Base-by-base conservation (phyloP, 2,329 filamentous ascomycete species). In the Paraconiothyrium sp. region DNA sequence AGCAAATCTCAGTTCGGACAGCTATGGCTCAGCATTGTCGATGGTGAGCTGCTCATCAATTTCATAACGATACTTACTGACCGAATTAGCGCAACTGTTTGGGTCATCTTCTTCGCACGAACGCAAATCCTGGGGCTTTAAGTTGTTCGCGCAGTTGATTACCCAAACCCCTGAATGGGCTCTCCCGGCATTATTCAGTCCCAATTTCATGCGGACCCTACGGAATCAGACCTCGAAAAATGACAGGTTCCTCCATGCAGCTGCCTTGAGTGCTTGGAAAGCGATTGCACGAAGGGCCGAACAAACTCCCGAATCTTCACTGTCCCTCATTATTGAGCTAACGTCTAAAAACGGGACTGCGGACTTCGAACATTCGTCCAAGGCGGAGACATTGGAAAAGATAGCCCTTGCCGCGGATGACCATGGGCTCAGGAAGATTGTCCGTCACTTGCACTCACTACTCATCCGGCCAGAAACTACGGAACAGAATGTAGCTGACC, bases 81-180 rank as follows among this genome's bases (percentile, higher is more conserved):
- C 32, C 43, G 8, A 16, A 16, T 0, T 65, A 94, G 92, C 94
- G 74, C 90, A 91, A 9, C 84, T 97, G 3, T 97, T 98, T 75
- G 90, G 92, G 6, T 88, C 90, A 59, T 88, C 86, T 11, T 90
- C 94, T 8, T 96, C 93, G 1, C 89, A 94, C 47, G 92, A 94
- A 69, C 91, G 96, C 59, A 98, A 97, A 78, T 93, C 92, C 72
- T 93, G 93, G 78, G 95, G 95, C 0, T 94, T 98, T 79, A 88
- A 94, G 71, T 86, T 98, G 2, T 92, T 97, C 72, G 89, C 90
- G 70, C 92, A 90, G 72, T 87, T 93, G 69, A 80, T 97, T 4
- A 81, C 83, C 35, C 83, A 80, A 41, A 81, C 81, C 71, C 74
- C 86, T 77, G 65, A 77, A 64, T 65, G 82, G 75, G 59, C 85